phyloP scores from a whole-genome alignment of 2,329 filamentous ascomycete genomes.

The Aspergillus fumigatus region DNA sequence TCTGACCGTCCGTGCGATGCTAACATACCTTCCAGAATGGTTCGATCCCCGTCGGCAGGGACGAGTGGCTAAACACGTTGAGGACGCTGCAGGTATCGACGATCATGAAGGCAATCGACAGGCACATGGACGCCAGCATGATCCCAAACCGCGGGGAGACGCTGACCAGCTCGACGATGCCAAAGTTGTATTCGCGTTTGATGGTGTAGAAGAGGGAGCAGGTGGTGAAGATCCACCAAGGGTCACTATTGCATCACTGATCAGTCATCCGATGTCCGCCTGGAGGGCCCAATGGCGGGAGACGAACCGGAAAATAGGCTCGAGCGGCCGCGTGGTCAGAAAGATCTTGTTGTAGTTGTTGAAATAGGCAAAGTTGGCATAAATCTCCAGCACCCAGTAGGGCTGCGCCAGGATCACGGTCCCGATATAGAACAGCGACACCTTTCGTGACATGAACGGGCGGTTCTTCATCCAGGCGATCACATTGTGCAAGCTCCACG shows the following conservation, averaged over 20 bases:
- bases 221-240: conserved; percentile 65
- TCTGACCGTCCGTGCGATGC: too few species aligned
- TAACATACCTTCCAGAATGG: conserved; percentile 55
- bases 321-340: conserved; percentile 52
- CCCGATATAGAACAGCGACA: conserved; percentile 54
- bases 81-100: conserved; percentile 60
- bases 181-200: conserved; percentile 57
- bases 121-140: conserved; percentile 56
- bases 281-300: too few species aligned
- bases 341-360: conserved; percentile 53
- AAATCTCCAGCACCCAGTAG: conserved; percentile 63
- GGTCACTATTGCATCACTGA: conserved; percentile 43
- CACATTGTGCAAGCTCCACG: conserved; percentile 62
- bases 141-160: conserved; percentile 62
- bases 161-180: conserved; percentile 52
- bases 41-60: conserved; percentile 54
- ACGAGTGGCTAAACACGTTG: conserved; percentile 36
- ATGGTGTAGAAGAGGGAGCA: conserved; percentile 59
- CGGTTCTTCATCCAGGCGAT: conserved; percentile 65
- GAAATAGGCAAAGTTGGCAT: conserved; percentile 62
- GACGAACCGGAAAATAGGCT: conserved; percentile 53
- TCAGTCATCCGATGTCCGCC: too few species aligned
- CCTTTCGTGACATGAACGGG: conserved; percentile 51
- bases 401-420: conserved; percentile 57
- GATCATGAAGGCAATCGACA: conserved; percentile 58